Evolutionary conservation across 2,329 filamentous ascomycete species (phyloP).

Genomic region (Seiridium unicorne): DNA sequence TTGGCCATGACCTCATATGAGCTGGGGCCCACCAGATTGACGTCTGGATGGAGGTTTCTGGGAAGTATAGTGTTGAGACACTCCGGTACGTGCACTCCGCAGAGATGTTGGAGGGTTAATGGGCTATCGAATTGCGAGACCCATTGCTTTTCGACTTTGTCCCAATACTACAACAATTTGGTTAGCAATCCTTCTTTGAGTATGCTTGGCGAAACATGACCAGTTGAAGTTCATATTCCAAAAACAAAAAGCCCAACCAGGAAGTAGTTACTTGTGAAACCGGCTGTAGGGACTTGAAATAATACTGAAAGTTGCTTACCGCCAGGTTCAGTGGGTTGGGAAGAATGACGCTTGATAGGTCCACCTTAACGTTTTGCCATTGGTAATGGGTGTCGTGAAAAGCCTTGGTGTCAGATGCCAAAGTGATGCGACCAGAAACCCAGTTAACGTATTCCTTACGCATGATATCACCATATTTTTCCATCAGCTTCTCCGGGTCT

Average conservation of each 20-base stretch:
- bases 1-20: conserved; percentile 54
- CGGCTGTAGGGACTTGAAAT: not conserved
- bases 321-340: not conserved
- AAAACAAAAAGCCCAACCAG: too few relatives aligned
- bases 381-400: not conserved
- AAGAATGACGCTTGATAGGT: not conserved
- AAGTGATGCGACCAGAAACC: not conserved
- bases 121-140: not conserved
- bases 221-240: not conserved
- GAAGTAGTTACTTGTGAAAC: too few relatives aligned
- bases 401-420: not conserved
- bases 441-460: not conserved
- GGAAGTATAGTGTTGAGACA: not conserved
- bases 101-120: not conserved
- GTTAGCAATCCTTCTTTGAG: not conserved
- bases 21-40: conserved; percentile 14
- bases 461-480: not conserved
- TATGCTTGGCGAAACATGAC: not conserved
- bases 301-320: not conserved
- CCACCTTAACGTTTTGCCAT: not conserved
- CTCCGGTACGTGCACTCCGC: not conserved
- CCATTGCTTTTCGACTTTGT: not conserved
- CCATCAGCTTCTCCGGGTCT: not conserved
- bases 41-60: not conserved
- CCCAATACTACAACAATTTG: not conserved